Conservation (phyloP, 192 early-diverging fungal genomes). For the Coemansia sp. region DNA sequence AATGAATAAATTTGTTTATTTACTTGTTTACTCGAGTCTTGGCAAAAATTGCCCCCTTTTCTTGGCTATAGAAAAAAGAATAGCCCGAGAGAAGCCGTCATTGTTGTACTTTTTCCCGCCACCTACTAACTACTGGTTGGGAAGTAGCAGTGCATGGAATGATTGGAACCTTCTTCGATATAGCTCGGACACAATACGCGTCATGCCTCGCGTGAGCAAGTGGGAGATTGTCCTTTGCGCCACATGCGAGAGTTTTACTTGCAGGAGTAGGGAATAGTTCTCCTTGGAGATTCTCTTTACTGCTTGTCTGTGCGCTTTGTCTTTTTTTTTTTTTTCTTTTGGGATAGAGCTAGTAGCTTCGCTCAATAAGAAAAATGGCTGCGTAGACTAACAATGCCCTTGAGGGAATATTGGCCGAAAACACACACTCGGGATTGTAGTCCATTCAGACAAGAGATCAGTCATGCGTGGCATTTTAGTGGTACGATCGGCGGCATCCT, state of each 20-base stretch:
- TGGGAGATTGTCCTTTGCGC: not conserved
- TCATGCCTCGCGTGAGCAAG: conserved; percentile 1
- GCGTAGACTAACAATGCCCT: no score
- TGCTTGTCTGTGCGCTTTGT: not conserved
- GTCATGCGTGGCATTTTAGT: not conserved
- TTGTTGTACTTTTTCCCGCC: not conserved
- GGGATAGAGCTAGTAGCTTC: not conserved
- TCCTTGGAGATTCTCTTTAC: not conserved
- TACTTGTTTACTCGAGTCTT: not conserved
- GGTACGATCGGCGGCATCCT: not conserved
- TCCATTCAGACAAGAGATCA: not conserved
- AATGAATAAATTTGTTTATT: not conserved
- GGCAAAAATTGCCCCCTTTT: not conserved
- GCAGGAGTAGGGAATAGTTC: not conserved
- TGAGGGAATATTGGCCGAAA: not conserved
- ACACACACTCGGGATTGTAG: not conserved
- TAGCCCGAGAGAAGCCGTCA: not conserved
- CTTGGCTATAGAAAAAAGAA: not conserved
- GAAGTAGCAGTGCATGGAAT: not conserved
- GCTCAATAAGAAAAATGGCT: not conserved
- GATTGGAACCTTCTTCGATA: not conserved
- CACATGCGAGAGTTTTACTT: not conserved
- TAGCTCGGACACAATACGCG: not conserved
- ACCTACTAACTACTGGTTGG: not conserved
- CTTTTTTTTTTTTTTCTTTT: not conserved